phyloP scores from a whole-genome alignment of 2,329 filamentous ascomycete genomes.

The Neopestalotiopsis rosae region DNA sequence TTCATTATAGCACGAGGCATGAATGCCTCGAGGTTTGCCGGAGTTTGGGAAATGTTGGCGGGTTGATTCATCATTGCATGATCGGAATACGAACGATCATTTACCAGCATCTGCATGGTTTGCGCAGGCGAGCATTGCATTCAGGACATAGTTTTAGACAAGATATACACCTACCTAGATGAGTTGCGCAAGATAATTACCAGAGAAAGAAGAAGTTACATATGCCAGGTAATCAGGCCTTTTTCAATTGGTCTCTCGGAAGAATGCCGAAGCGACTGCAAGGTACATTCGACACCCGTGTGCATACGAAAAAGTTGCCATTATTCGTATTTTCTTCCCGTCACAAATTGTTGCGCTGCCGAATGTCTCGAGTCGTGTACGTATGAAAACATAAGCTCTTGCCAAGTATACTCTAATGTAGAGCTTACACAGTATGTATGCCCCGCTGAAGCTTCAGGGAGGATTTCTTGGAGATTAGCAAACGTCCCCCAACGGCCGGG shows the following conservation, averaged over 20 bases:
- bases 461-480: neutral
- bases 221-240: no score
- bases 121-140: neutral
- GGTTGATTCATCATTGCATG: neutral
- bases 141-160: neutral
- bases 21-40: neutral
- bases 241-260: no score
- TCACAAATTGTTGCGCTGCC: neutral
- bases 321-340: no score
- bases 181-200: neutral
- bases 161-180: neutral
- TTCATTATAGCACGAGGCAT: neutral
- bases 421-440: neutral
- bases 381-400: neutral
- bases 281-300: no score
- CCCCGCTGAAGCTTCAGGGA: neutral
- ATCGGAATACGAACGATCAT: neutral
- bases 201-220: neutral
- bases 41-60: constrained; percentile 15
- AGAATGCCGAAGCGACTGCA: no score
- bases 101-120: neutral
- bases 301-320: no score
- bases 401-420: neutral
- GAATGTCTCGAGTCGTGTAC: neutral
- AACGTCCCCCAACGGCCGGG: neutral